Base-by-base conservation (phyloP, 139 green algal genomes). In the Dunaliella sp. region DNA sequence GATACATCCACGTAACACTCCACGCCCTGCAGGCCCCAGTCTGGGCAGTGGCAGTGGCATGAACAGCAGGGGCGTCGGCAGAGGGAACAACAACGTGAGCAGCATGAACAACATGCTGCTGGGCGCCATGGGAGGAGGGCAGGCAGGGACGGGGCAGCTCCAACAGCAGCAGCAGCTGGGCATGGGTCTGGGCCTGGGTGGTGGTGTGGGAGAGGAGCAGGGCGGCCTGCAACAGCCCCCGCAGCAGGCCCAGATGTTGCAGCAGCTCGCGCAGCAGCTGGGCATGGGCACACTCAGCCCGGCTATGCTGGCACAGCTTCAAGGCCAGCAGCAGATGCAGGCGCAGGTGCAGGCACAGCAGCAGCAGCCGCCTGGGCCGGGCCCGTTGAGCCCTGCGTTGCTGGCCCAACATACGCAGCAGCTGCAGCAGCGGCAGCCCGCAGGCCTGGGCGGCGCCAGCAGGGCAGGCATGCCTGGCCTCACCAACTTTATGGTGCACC, bases 241-340 rank as follows among this genome's bases (percentile, higher is more conserved):
- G 83, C 75, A 82, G 83, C 73, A 82, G 37, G 74, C 35, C 3
- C 83, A 86, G 84, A 16, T 58, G 75, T 36, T 57, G 36, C 37
- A 74, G 3, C 72, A 81, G 81, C 81, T 77, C 21, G 28, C 32
- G 31, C 48, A 38, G 83, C 65, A 74, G 65, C 35, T 38, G 1
- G 77, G 21, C 31, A 36, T 36, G 33, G 32, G 77, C n/a, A 37
- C 22, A 1, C 33, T 36, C 77, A 35, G 32, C 77, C 36, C 36
- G n/a, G 77, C 26, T 24, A 31, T 65, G 78, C 35, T 31, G 3
- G 3, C 35, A 0, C 79, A 74, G 79, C 37, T 30, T 35, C 79
- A 59, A 26, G n/a, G 65, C 48, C 48, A 65, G 48, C 48, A 65
- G 48, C 48, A 65, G 48, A 7, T 16, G 16, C 48, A n/a, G n/a